phyloP scores from a whole-genome alignment of 805 yeast genomes.

The Kazachstania bromeliacearum region DNA sequence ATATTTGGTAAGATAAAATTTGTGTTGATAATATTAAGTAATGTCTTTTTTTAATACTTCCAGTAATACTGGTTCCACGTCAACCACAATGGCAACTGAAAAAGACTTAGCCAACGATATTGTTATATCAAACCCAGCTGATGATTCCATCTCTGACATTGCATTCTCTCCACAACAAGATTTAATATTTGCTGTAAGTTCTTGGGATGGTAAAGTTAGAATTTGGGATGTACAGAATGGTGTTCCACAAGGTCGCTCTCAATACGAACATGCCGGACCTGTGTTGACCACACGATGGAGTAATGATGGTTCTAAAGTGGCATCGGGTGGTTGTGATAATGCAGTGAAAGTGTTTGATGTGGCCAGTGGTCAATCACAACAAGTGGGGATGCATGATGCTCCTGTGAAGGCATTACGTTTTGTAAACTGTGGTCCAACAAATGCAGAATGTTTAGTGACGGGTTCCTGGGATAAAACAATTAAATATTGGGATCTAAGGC shows the following conservation, averaged over 20 bases:
- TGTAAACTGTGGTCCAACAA: conserved; percentile 78
- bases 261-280: conserved; percentile 85
- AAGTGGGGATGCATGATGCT: conserved; percentile 78
- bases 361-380: conserved; percentile 70
- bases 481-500: conserved; percentile 90
- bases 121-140: conserved; percentile 71
- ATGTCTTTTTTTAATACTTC: conserved; percentile 18
- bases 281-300: conserved; percentile 79
- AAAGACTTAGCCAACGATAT: conserved; percentile 54
- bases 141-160: conserved; percentile 77
- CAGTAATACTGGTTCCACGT: conserved; percentile 8
- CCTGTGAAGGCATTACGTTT: conserved; percentile 66
- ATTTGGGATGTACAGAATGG: conserved; percentile 83
- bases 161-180: conserved; percentile 85
- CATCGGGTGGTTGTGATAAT: conserved; percentile 87
- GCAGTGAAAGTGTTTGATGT: conserved; percentile 77
- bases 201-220: conserved; percentile 94
- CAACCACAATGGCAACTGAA: conserved; percentile 25
- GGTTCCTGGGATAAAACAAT: conserved; percentile 97
- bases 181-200: conserved; percentile 59
- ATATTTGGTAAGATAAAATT: too few species aligned
- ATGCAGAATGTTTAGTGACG: conserved; percentile 68
- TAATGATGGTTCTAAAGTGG: conserved; percentile 75
- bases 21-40: not conserved
- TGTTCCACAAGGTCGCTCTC: conserved; percentile 75